Base-by-base conservation (phyloP, 2,329 filamentous ascomycete genomes). In the Aspergillus cejpii region DNA sequence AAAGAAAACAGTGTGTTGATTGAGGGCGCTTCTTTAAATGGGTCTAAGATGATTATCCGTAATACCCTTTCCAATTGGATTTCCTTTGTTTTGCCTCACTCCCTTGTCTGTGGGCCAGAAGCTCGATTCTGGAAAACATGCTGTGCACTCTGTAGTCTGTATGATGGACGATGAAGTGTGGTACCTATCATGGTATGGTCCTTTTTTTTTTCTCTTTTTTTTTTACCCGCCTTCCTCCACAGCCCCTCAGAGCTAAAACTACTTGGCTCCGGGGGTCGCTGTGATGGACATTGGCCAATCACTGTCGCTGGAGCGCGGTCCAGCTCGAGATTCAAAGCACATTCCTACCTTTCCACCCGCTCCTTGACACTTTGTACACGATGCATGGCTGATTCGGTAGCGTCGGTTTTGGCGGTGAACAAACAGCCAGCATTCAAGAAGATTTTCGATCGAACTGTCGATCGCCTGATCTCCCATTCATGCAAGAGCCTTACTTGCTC, bases 401-500 rank as follows among this genome's bases (percentile, higher is more conserved):
- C 53, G 37, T 51, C 26, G 34, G 37, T 41, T 49, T 41, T 56
- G 57, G 62, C 60, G 58, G 60, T 63, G 58, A 61, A 48, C 48
- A 43, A 51, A 48, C 43, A 42, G 44, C 47, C 49, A 55, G 47
- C 50, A 45, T 51, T 41, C 42, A 52, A 52, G 45, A 51, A 57
- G 41, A 50, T 46, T 48, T 51, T 53, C 56, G 38, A 54, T 56
- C 42, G 48, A 55, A 52, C 41, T 52, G 53, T 51, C 55, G 61
- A 60, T 62, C 59, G 55, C 48, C 51, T 57, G 56, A 56, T 58
- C 49, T 45, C 33, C 50, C 39, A 44, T 54, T 53, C 49, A 60
- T 59, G 51, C 55, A 55, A 55, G 47, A 48, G 47, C 44, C 24
- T 28, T 26, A 42, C 26, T 33, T 48, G 47, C 51, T 59, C 51